Percentiles rank a stretch among this genome's conserved stretches.
phyloP scores from a whole-genome alignment of 805 yeast species.

The Ogataea pini region DNA sequence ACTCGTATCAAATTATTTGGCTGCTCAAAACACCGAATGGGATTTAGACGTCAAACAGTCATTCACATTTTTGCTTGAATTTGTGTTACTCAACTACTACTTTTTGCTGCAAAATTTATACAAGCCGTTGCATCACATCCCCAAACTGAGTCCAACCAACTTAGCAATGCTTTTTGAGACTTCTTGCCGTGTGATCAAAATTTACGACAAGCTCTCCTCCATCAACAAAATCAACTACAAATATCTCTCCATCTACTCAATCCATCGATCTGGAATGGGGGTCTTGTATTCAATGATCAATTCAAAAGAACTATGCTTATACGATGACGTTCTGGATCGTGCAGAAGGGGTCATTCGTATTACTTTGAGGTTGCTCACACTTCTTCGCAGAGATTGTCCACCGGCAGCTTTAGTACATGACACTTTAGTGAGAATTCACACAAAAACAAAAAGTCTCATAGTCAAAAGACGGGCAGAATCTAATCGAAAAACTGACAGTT shows the following conservation, averaged over 20 bases:
- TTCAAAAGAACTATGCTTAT: constrained; percentile 10
- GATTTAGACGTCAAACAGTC: background rate
- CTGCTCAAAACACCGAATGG: background rate
- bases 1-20: constrained; percentile 8
- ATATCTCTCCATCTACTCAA: constrained; percentile 19
- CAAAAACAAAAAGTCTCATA: constrained; percentile 15
- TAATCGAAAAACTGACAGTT: background rate
- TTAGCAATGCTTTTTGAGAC: constrained; percentile 15
- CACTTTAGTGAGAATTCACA: constrained; percentile 17
- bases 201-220: constrained; percentile 13
- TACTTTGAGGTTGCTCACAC: constrained; percentile 5
- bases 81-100: constrained; percentile 7
- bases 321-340: constrained; percentile 6
- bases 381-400: constrained; percentile 14
- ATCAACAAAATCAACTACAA: constrained; percentile 18
- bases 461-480: constrained; percentile 10
- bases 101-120: constrained; percentile 13
- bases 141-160: constrained; percentile 10
- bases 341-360: constrained; percentile 6
- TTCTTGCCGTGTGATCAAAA: constrained; percentile 13
- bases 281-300: constrained; percentile 20
- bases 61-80: background rate
- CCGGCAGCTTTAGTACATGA: constrained; percentile 18
- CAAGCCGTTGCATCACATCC: constrained; percentile 15
- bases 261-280: constrained; percentile 21